Percentiles rank a stretch among this genome's conserved stretches.
Evolutionary conservation across 768 basidiomycete species (phyloP).

Genomic region (Mrakia hoshinonis): DNA sequence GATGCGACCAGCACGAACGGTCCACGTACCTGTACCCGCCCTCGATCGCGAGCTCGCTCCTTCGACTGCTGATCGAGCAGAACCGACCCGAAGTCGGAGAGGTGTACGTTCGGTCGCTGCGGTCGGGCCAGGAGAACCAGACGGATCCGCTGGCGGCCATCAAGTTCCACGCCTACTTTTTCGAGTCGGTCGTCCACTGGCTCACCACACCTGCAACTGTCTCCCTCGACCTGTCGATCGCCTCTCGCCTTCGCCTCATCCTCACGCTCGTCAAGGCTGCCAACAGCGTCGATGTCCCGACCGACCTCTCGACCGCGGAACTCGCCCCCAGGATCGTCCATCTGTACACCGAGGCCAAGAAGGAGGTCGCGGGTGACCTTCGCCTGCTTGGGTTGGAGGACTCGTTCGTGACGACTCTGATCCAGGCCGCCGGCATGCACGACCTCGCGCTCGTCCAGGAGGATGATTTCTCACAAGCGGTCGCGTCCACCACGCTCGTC

Average conservation of each 20-base stretch:
- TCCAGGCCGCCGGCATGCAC: slow-evolving; percentile 28
- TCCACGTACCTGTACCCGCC: slow-evolving; percentile 31
- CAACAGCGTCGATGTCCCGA: neutral
- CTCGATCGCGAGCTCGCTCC: slow-evolving; percentile 21
- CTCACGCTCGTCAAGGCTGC: slow-evolving; percentile 3
- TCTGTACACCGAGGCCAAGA: slow-evolving; percentile 28
- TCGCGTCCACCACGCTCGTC: slow-evolving; percentile 15
- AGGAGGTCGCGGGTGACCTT: slow-evolving; percentile 26
- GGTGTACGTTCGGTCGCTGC: slow-evolving; percentile 23
- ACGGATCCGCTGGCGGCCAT: slow-evolving; percentile 20
- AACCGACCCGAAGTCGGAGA: slow-evolving; percentile 15
- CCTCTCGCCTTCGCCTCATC: slow-evolving; percentile 23
- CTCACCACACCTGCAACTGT: slow-evolving; percentile 8
- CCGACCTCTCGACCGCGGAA: slow-evolving; percentile 1
- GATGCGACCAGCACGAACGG: slow-evolving; percentile 26
- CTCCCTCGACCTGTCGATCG: slow-evolving; percentile 1
- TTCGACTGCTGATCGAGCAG: slow-evolving; percentile 19
- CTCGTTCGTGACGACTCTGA: slow-evolving; percentile 30
- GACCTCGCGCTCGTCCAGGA: slow-evolving; percentile 26
- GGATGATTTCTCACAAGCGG: neutral
- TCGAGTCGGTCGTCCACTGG: slow-evolving; percentile 22
- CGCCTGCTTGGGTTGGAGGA: slow-evolving; percentile 26
- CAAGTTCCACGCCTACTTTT: slow-evolving; percentile 24
- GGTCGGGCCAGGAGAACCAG: slow-evolving; percentile 16
- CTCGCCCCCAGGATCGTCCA: slow-evolving; percentile 17